Percentiles rank a stretch among this genome's conserved stretches.
These are phyloP conservation scores for Candida sithepensis DNA, from an alignment of 805 yeast genomes.

Conservation along the genomic window DNA sequence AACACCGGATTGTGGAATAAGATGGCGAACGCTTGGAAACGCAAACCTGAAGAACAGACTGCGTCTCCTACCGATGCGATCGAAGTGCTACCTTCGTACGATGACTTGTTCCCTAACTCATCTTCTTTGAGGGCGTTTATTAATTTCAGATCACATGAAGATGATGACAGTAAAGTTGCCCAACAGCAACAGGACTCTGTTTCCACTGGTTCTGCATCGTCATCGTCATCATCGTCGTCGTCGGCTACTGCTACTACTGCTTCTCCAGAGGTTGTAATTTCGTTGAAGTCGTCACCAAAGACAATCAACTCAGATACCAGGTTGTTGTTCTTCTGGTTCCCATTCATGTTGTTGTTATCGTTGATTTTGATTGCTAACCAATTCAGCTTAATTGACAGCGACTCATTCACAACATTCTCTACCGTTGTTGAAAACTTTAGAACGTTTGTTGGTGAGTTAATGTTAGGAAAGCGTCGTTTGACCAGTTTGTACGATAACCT, in stretches of 20 bases:
- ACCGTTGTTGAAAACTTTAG: conserved; percentile 38
- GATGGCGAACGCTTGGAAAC: conserved; percentile 26
- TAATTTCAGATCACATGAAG: conserved; percentile 26
- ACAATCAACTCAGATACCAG: conserved; percentile 69
- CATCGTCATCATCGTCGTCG: background rate
- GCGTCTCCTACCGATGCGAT: conserved; percentile 18
- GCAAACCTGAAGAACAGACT: conserved; percentile 17
- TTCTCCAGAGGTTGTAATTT: conserved; percentile 12
- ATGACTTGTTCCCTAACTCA: conserved; percentile 67
- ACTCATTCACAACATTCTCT: conserved; percentile 18
- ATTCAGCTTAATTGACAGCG: conserved; percentile 22
- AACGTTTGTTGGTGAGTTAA: conserved; percentile 41
- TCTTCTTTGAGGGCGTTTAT: conserved; percentile 25
- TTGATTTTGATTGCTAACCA: conserved; percentile 33
- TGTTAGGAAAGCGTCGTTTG: conserved; percentile 45
- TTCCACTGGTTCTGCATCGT: background rate
- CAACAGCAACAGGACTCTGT: background rate
- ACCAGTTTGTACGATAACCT: conserved; percentile 32
- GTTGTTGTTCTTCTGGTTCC: conserved; percentile 89
- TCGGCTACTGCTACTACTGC: background rate
- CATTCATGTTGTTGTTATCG: conserved; percentile 58
- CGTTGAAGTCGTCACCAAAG: conserved; percentile 34
- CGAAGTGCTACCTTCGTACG: conserved; percentile 65
- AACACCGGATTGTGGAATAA: conserved; percentile 25
- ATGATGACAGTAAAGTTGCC: conserved; percentile 2